Conservation (phyloP, 1,284 basidiomycete species). For the Leccinum holopus region DNA sequence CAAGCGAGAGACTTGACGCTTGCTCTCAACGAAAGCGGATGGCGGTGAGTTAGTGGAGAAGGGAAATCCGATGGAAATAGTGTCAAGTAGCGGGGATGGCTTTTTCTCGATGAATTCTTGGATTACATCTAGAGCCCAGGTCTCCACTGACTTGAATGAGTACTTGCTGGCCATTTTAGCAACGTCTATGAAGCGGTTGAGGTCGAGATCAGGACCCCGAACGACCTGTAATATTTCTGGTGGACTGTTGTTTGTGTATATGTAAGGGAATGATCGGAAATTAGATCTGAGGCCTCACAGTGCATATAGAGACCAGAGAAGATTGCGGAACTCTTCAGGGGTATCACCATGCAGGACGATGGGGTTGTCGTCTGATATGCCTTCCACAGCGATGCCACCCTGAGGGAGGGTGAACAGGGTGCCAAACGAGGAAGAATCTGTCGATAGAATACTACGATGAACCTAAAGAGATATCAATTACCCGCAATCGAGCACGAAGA, state of each 20-base stretch:
- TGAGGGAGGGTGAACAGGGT: constrained; percentile 65
- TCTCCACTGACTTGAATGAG: constrained; percentile 65
- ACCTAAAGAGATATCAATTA: constrained; percentile 42
- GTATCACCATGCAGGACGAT: constrained; percentile 60
- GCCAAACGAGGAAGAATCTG: constrained; percentile 60
- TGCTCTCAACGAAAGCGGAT: constrained; percentile 36
- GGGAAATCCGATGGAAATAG: constrained; percentile 37
- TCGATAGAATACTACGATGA: constrained; percentile 60
- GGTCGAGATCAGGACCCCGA: constrained; percentile 46
- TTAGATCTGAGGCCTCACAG: constrained; percentile 45
- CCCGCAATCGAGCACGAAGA: not conserved
- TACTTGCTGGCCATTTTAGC: constrained; percentile 65
- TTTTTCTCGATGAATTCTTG: constrained; percentile 60
- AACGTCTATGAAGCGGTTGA: constrained; percentile 58
- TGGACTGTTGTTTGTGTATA: constrained; percentile 42
- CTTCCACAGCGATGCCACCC: constrained; percentile 48
- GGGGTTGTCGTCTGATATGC: constrained; percentile 60
- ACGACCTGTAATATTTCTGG: constrained; percentile 49
- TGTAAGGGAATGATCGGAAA: constrained; percentile 10
- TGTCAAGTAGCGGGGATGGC: constrained; percentile 51
- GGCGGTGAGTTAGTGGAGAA: constrained; percentile 29
- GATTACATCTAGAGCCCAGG: constrained; percentile 65
- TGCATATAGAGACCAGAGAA: constrained; percentile 59
- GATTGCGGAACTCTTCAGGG: constrained; percentile 59
- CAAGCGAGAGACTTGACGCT: constrained; percentile 53